Percentiles rank a stretch among this genome's conserved stretches.
Evolutionary conservation across 257 asterid species (phyloP).

Genomic region (Lantana camara): DNA sequence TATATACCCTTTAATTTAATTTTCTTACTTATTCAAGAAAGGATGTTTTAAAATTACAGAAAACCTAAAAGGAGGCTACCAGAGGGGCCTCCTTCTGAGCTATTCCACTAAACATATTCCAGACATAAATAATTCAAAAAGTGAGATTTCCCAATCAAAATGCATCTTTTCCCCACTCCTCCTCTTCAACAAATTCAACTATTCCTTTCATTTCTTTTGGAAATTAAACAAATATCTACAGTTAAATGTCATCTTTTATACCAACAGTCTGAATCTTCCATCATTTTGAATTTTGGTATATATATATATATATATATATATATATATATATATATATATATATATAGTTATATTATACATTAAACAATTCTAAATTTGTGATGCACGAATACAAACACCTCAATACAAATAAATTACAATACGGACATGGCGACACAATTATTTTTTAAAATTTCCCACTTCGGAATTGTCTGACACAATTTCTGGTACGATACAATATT

Average conservation of each 20-base stretch:
- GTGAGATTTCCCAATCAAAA: conserved; percentile 62
- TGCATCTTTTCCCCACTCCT: conserved; percentile 45
- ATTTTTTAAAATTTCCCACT: too few relatives aligned
- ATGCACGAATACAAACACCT: too few relatives aligned
- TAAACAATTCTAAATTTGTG: too few relatives aligned
- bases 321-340: too few relatives aligned
- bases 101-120: conserved; percentile 77
- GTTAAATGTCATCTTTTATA: conserved; percentile 48
- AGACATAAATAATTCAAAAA: conserved; percentile 68
- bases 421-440: too few relatives aligned
- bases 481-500: too few relatives aligned
- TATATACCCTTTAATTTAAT: conserved; percentile 1
- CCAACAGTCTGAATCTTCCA: conserved; percentile 17
- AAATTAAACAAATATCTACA: conserved; percentile 33
- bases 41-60: background rate
- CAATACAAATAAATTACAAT: too few relatives aligned
- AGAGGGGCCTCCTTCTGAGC: conserved; percentile 56
- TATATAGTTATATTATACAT: too few relatives aligned
- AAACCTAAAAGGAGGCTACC: conserved; percentile 38
- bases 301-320: too few relatives aligned
- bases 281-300: too few relatives aligned
- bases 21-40: conserved; percentile 26
- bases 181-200: conserved; percentile 57
- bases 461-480: too few relatives aligned
- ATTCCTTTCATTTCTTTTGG: conserved; percentile 47